phyloP scores from a whole-genome alignment of 2,329 filamentous ascomycete genomes.

The Alternaria solani region DNA sequence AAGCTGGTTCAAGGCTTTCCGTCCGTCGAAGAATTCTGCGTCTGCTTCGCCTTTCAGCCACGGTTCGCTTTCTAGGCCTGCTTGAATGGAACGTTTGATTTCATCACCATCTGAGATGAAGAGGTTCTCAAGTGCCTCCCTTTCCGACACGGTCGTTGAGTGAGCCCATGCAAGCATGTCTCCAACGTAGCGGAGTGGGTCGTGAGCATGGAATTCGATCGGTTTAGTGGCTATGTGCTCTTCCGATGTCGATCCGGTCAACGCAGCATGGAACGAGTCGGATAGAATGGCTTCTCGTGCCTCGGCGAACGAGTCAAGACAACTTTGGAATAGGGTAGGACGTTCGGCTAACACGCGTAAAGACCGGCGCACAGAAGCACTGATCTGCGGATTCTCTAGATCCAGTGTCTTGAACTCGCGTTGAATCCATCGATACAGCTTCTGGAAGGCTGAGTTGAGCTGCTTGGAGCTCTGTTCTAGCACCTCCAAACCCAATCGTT shows the following conservation, averaged over 20 bases:
- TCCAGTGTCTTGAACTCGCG: constrained; percentile 91
- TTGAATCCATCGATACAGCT: constrained; percentile 94
- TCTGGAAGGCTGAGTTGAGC: constrained; percentile 90
- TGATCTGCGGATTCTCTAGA: constrained; percentile 93
- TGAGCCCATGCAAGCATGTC: constrained; percentile 99
- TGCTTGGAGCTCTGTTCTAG: constrained; percentile 90
- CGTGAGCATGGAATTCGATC: constrained; percentile 92
- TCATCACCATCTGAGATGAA: constrained; percentile 92
- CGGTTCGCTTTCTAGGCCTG: constrained; percentile 80
- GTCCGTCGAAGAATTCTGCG: constrained; percentile 74
- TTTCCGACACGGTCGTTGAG: constrained; percentile 90
- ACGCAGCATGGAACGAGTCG: constrained; percentile 85
- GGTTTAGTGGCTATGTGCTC: constrained; percentile 73
- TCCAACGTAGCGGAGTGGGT: constrained; percentile 88
- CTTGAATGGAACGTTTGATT: constrained; percentile 81
- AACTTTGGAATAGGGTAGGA: constrained; percentile 90
- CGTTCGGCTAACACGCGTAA: constrained; percentile 88
- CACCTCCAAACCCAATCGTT: constrained; percentile 85
- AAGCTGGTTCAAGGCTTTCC: constrained; percentile 81
- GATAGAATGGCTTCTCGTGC: constrained; percentile 86
- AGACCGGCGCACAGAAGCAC: constrained; percentile 80
- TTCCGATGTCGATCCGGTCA: constrained; percentile 75
- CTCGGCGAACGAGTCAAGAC: constrained; percentile 91
- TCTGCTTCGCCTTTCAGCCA: constrained; percentile 72
- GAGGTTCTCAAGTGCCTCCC: constrained; percentile 87